These are phyloP conservation scores for Nowakowskiella sp. DNA, from an alignment of 192 early-diverging fungal genomes.

Conservation along the genomic window DNA sequence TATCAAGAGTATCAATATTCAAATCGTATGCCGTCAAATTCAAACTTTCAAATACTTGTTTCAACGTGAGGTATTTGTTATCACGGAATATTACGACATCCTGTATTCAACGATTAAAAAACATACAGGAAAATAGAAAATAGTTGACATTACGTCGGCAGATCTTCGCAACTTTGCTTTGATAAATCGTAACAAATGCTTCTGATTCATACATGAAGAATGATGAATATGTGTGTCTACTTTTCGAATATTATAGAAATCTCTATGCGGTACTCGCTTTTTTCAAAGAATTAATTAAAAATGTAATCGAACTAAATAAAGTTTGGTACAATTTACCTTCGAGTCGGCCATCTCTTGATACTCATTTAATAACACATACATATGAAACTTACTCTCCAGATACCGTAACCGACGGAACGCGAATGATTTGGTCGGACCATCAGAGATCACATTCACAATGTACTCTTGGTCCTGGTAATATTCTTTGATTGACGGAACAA, in stretches of 20 bases:
- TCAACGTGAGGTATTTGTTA: slow-evolving; percentile 67
- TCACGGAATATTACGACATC: slow-evolving; percentile 82
- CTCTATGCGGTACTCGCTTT: slow-evolving; percentile 78
- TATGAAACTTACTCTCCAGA: slow-evolving; percentile 86
- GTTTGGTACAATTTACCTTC: slow-evolving; percentile 44
- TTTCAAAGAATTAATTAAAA: not conserved
- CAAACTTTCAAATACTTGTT: slow-evolving; percentile 81
- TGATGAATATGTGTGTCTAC: slow-evolving; percentile 96
- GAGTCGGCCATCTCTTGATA: slow-evolving; percentile 88
- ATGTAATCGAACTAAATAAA: slow-evolving; percentile 2
- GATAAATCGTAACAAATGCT: slow-evolving; percentile 90
- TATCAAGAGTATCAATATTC: slow-evolving; percentile 89
- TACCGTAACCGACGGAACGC: slow-evolving; percentile 82
- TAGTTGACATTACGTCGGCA: slow-evolving; percentile 44
- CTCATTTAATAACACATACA: slow-evolving; percentile 88
- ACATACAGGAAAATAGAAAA: not conserved
- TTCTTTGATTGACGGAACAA: slow-evolving; percentile 67
- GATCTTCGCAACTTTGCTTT: slow-evolving; percentile 78
- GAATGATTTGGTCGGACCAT: slow-evolving; percentile 90
- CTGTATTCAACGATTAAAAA: slow-evolving; percentile 15
- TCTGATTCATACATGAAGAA: slow-evolving; percentile 92
- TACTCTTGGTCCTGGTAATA: slow-evolving; percentile 82
- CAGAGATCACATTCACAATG: slow-evolving; percentile 64
- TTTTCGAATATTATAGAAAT: slow-evolving; percentile 97
- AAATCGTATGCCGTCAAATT: slow-evolving; percentile 89